Evolutionary conservation across 2,329 filamentous ascomycete genomes (phyloP).

Genomic region (Colletotrichum liriopes): DNA sequence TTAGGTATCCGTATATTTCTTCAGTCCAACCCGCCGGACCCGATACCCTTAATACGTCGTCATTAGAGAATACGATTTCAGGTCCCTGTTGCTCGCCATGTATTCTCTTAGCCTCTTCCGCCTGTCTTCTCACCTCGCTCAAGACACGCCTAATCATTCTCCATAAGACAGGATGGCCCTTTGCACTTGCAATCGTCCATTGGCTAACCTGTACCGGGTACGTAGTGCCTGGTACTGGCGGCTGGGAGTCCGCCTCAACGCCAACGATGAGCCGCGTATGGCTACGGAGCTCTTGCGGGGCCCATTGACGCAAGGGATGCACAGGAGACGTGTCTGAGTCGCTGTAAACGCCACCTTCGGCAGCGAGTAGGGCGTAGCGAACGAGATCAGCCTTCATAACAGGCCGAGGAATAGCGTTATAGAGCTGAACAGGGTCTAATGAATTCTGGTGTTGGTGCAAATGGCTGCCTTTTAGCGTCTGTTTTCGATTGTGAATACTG

Average conservation of each 20-base stretch:
- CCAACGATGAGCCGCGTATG: not conserved
- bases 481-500: not conserved
- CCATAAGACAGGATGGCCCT: not conserved
- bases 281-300: not conserved
- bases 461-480: not conserved
- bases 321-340: not conserved
- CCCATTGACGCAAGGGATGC: not conserved
- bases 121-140: not conserved
- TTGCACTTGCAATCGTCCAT: not conserved
- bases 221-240: not conserved
- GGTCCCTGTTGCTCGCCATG: not conserved
- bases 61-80: not conserved
- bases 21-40: not conserved
- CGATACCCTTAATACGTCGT: not conserved
- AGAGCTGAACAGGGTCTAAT: not conserved
- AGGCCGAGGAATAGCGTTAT: not conserved
- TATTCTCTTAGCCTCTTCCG: not conserved
- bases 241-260: not conserved
- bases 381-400: not conserved
- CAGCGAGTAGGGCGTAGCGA: not conserved
- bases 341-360: not conserved
- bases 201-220: not conserved
- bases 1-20: not conserved
- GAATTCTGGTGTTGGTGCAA: not conserved
- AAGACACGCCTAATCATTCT: not conserved